phyloP scores from a whole-genome alignment of 2,329 filamentous ascomycete genomes.

The Raffaelea arxii region DNA sequence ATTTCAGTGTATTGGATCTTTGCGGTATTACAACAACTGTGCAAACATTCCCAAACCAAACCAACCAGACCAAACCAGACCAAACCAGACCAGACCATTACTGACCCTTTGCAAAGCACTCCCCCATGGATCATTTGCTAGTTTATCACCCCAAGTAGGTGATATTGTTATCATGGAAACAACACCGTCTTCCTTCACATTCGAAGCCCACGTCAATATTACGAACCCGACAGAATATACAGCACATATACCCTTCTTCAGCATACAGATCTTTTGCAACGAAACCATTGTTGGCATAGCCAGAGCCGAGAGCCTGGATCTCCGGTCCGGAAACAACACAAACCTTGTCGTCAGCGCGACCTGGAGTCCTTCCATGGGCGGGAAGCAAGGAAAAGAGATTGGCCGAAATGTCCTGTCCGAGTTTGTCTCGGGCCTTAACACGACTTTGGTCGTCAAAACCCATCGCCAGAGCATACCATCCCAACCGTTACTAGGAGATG shows the following conservation, averaged over 20 bases:
- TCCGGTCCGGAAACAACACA: constrained; percentile 63
- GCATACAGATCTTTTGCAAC: constrained; percentile 66
- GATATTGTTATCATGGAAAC: constrained; percentile 66
- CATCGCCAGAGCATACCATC: constrained; percentile 65
- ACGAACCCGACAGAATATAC: constrained; percentile 88
- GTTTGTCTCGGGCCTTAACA: constrained; percentile 83
- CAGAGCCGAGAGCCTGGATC: constrained; percentile 50
- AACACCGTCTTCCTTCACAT: constrained; percentile 56
- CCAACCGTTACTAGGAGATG: constrained; percentile 61
- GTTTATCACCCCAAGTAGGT: constrained; percentile 53
- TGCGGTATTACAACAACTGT: no score
- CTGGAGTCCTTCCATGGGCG: constrained; percentile 66
- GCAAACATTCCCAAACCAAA: no score
- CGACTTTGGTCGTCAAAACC: constrained; percentile 62
- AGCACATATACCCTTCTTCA: constrained; percentile 69
- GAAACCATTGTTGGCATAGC: constrained; percentile 67
- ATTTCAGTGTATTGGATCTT: no score
- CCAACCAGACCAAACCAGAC: no score
- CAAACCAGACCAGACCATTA: constrained; percentile 3
- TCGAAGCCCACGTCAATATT: constrained; percentile 67
- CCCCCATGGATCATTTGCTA: constrained; percentile 39
- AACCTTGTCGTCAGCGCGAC: constrained; percentile 56
- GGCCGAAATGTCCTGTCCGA: constrained; percentile 70
- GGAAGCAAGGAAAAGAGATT: constrained; percentile 47
- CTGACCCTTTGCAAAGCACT: constrained; percentile 38